A percentile compares a stretch with the other conserved stretches of the same genome.
Evolutionary conservation across 148 eudicot genomes (phyloP).

Genomic region (Chenopodium quinoa): DNA sequence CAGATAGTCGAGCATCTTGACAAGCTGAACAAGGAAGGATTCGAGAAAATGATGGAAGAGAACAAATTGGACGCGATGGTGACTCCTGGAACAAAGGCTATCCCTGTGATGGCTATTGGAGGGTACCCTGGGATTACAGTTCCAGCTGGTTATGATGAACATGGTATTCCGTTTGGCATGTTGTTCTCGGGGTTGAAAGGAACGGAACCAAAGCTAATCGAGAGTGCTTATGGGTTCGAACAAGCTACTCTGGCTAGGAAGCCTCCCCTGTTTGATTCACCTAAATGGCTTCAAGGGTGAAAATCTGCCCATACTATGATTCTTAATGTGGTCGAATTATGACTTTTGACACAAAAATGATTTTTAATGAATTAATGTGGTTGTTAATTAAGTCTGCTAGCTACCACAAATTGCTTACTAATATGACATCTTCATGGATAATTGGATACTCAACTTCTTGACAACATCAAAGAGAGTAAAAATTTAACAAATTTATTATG

Average conservation of each 20-base stretch:
- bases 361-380: no score
- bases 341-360: no score
- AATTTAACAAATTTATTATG: no score
- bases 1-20: constrained; percentile 28
- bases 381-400: no score
- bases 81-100: constrained; percentile 35
- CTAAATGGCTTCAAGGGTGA: constrained; percentile 15
- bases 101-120: constrained; percentile 43
- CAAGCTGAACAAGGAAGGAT: constrained; percentile 35
- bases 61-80: constrained; percentile 49
- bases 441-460: no score
- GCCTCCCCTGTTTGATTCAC: constrained; percentile 39
- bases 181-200: constrained; percentile 44
- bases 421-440: no score
- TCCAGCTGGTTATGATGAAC: constrained; percentile 45
- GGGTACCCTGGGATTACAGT: constrained; percentile 49
- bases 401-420: no score
- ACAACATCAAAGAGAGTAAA: no score
- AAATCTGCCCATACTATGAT: background rate
- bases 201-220: constrained; percentile 44
- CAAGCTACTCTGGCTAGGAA: constrained; percentile 47
- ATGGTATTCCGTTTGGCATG: constrained; percentile 49
- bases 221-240: constrained; percentile 43
- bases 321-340: no score
- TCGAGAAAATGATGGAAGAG: constrained; percentile 40